These are phyloP conservation scores for Bipolaris cookei DNA, from an alignment of 2,329 filamentous ascomycete species.

Conservation along the genomic window DNA sequence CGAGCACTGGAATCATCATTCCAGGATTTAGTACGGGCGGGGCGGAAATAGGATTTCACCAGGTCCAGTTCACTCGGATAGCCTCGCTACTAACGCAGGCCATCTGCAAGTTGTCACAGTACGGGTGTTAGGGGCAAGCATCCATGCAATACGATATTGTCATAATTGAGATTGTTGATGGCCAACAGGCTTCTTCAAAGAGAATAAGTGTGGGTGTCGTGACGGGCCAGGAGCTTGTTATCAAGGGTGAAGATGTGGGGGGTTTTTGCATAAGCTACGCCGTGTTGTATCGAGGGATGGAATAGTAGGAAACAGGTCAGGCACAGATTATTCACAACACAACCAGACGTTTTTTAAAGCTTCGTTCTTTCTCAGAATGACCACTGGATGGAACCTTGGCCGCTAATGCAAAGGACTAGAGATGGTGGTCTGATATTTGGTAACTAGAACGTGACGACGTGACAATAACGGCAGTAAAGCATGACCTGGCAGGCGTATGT, in stretches of 20 bases:
- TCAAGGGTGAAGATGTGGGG: neutral
- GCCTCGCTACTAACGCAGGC: conserved; percentile 1
- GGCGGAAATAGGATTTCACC: conserved; percentile 37
- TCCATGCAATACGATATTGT: neutral
- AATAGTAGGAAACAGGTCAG: conserved; percentile 3
- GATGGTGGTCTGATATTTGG: conserved; percentile 3
- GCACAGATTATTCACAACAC: conserved; percentile 11
- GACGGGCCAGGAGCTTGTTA: neutral
- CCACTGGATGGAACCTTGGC: neutral
- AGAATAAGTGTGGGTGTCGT: neutral
- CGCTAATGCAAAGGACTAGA: neutral
- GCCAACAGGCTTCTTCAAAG: neutral
- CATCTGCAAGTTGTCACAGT: neutral
- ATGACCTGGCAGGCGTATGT: neutral
- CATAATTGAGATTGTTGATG: neutral
- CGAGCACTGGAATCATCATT: conserved; percentile 67
- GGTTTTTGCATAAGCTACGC: conserved; percentile 5
- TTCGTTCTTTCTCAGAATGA: neutral
- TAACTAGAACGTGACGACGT: neutral
- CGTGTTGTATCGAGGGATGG: conserved; percentile 4
- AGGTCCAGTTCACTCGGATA: conserved; percentile 18
- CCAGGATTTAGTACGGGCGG: conserved; percentile 58
- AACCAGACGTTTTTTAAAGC: conserved; percentile 5
- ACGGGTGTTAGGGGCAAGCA: neutral
- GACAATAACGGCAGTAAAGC: neutral